phyloP scores from a whole-genome alignment of 805 yeast species.

The Yarrowia sp. region DNA sequence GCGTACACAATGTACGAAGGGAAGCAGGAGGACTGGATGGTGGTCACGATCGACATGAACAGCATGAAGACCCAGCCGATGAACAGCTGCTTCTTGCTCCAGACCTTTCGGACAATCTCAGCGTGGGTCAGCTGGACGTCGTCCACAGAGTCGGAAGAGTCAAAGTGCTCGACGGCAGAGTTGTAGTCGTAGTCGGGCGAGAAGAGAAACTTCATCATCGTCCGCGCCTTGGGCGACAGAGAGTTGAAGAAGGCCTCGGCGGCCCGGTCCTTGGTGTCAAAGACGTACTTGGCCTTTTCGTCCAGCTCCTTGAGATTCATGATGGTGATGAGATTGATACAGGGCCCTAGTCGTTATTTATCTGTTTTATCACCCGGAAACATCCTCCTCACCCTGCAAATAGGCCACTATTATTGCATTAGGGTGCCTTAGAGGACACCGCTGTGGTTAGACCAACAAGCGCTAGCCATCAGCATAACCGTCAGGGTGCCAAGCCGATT shows the following conservation, averaged over 20 bases:
- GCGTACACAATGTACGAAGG: conserved; percentile 19
- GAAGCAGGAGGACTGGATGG: conserved; percentile 12
- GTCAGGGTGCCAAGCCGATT: background rate
- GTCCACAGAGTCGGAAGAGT: background rate
- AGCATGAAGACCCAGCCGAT: conserved; percentile 13
- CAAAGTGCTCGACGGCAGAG: background rate
- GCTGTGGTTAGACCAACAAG: background rate
- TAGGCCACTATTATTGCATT: background rate
- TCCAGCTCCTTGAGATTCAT: conserved; percentile 10
- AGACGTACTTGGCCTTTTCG: conserved; percentile 13
- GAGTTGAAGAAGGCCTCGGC: conserved; percentile 4
- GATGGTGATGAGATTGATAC: background rate
- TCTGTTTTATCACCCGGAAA: background rate
- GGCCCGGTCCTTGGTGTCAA: conserved; percentile 22
- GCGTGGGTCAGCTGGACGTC: conserved; percentile 6
- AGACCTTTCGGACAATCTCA: background rate
- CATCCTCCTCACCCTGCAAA: background rate
- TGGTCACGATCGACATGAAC: conserved; percentile 10
- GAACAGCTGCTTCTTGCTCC: conserved; percentile 6
- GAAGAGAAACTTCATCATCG: background rate
- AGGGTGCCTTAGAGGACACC: background rate
- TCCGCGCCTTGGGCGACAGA: background rate
- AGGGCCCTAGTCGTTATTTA: background rate
- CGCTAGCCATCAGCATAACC: background rate
- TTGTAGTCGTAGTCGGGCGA: conserved; percentile 1